Conservation (phyloP, 768 basidiomycete genomes). For the Panaeolus cyanescens region DNA sequence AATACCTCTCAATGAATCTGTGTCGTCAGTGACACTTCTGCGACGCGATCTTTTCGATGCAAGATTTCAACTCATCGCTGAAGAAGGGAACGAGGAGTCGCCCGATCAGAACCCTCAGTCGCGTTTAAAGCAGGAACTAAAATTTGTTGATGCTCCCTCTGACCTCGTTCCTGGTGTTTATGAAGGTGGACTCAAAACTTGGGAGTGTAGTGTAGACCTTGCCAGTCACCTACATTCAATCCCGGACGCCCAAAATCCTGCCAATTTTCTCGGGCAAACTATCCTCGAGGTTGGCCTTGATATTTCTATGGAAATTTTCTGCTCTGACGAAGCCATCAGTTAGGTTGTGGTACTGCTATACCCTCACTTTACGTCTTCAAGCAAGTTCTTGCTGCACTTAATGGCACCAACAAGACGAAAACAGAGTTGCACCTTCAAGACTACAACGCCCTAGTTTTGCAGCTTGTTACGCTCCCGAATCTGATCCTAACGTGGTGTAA, state of each 20-base stretch:
- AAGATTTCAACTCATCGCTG: constrained; percentile 87
- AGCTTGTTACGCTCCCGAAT: constrained; percentile 80
- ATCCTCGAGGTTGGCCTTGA: constrained; percentile 60
- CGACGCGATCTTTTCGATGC: constrained; percentile 94
- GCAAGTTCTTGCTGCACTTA: constrained; percentile 47
- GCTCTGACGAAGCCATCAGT: constrained; percentile 39
- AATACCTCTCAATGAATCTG: constrained; percentile 43
- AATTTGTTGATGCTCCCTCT: constrained; percentile 79
- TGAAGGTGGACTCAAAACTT: constrained; percentile 96
- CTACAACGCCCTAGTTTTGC: constrained; percentile 82
- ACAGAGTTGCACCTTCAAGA: constrained; percentile 84
- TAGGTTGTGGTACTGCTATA: constrained; percentile 92
- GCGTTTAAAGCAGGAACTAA: constrained; percentile 35
- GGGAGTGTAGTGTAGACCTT: constrained; percentile 94
- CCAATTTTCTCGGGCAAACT: constrained; percentile 45
- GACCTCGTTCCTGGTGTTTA: constrained; percentile 92
- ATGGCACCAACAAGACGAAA: constrained; percentile 16
- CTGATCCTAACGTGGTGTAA: constrained; percentile 81
- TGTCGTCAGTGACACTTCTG: constrained; percentile 44
- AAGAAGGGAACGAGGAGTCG: constrained; percentile 27
- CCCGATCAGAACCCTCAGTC: constrained; percentile 15
- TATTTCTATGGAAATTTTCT: not conserved
- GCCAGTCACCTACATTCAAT: constrained; percentile 60
- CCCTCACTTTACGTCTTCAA: constrained; percentile 78
- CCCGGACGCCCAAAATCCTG: constrained; percentile 11